These are phyloP conservation scores for Fomitopsis pinicola DNA, from an alignment of 1,284 basidiomycete genomes.

Conservation along the genomic window DNA sequence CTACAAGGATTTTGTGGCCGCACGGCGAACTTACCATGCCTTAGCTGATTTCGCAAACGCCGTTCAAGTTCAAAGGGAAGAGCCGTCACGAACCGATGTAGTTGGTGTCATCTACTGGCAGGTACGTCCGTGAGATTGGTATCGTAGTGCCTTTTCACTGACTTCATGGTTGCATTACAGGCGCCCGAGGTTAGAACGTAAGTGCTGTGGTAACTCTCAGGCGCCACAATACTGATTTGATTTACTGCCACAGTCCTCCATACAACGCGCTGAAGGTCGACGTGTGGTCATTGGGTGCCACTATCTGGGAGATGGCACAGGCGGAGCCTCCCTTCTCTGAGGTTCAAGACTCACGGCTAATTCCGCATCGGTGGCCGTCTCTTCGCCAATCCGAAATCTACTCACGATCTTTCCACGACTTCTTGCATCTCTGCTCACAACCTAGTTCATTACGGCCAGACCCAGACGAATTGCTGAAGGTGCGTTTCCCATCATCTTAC, in stretches of 20 bases:
- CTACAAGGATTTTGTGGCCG: background rate
- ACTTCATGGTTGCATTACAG: slow-evolving; percentile 14
- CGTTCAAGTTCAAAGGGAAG: slow-evolving; percentile 45
- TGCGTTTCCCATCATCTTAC: slow-evolving; percentile 29
- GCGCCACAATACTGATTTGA: background rate
- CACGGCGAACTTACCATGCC: background rate
- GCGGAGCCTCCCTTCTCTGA: slow-evolving; percentile 69
- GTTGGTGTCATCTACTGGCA: slow-evolving; percentile 79
- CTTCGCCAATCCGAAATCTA: slow-evolving; percentile 54
- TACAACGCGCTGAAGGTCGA: slow-evolving; percentile 76
- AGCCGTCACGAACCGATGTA: slow-evolving; percentile 46
- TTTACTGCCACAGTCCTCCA: slow-evolving; percentile 40
- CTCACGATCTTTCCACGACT: slow-evolving; percentile 70
- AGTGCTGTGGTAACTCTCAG: slow-evolving; percentile 18
- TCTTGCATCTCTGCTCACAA: slow-evolving; percentile 63
- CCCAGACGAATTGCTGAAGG: slow-evolving; percentile 56
- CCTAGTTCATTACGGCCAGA: slow-evolving; percentile 52
- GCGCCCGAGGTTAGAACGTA: slow-evolving; percentile 67
- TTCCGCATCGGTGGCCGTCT: slow-evolving; percentile 61
- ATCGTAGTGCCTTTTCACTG: background rate
- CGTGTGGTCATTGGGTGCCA: slow-evolving; percentile 78
- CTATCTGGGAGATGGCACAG: slow-evolving; percentile 77
- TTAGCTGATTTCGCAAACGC: slow-evolving; percentile 77
- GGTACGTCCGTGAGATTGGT: slow-evolving; percentile 27
- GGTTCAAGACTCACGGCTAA: slow-evolving; percentile 39